Conservation (phyloP, 2,329 filamentous ascomycete species). For the Ophiostoma ips region DNA sequence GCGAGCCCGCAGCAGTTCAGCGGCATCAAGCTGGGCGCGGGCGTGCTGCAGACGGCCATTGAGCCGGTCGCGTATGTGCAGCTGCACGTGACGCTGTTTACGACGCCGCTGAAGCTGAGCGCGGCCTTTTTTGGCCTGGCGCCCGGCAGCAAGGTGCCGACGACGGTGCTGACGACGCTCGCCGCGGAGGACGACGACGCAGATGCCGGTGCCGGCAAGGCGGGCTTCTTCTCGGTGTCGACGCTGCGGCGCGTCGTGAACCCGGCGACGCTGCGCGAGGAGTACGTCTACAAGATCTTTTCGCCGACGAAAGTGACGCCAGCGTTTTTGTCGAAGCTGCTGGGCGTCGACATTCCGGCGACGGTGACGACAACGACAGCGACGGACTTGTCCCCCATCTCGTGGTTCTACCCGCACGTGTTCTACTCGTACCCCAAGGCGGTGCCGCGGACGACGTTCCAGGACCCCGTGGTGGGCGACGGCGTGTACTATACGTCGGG, state of each 20-base stretch:
- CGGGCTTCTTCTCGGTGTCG: slow-evolving; percentile 78
- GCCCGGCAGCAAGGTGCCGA: slow-evolving; percentile 46
- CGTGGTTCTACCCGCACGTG: slow-evolving; percentile 63
- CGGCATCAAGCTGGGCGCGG: slow-evolving; percentile 47
- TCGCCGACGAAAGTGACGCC: slow-evolving; percentile 39
- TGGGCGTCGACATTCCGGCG: slow-evolving; percentile 35
- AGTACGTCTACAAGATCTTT: slow-evolving; percentile 54
- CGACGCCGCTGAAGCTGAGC: slow-evolving; percentile 60
- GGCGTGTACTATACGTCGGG: slow-evolving; percentile 58
- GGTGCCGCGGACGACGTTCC: slow-evolving; percentile 75
- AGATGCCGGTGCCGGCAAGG: slow-evolving; percentile 48
- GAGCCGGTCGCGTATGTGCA: slow-evolving; percentile 74
- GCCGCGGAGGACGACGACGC: slow-evolving; percentile 38
- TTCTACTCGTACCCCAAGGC: slow-evolving; percentile 82
- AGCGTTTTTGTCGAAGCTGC: slow-evolving; percentile 37
- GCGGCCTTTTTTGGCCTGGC: slow-evolving; percentile 58
- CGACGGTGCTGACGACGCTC: slow-evolving; percentile 72
- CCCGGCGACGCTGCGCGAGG: slow-evolving; percentile 36
- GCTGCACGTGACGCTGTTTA: slow-evolving; percentile 80
- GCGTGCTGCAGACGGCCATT: slow-evolving; percentile 55
- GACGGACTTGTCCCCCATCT: slow-evolving; percentile 30
- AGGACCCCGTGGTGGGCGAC: slow-evolving; percentile 56
- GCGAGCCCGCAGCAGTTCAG: slow-evolving; percentile 76
- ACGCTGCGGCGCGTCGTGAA: slow-evolving; percentile 53
- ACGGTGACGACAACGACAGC: too few species aligned